These are phyloP conservation scores for Claviceps purpurea DNA, from an alignment of 2,329 filamentous ascomycete genomes.

Conservation along the genomic window DNA sequence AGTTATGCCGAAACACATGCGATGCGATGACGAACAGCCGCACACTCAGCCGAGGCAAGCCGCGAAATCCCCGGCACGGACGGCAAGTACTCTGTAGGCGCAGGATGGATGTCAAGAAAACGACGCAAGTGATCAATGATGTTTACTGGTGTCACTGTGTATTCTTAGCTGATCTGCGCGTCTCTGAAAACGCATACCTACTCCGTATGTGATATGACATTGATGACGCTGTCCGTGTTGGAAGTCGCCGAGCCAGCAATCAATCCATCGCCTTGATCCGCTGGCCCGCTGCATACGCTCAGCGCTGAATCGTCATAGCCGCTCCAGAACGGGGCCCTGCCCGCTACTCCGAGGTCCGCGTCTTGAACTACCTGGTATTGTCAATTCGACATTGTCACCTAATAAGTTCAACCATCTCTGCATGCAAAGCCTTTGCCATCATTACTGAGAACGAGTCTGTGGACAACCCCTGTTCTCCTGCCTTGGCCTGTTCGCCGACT, in stretches of 20 bases:
- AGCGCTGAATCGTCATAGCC: no score
- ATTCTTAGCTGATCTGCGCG: no score
- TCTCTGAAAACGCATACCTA: no score
- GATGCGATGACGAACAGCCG: not conserved
- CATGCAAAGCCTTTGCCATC: not conserved
- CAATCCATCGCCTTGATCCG: not conserved
- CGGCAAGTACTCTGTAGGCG: no score
- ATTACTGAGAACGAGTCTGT: not conserved
- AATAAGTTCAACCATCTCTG: not conserved
- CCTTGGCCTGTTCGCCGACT: not conserved
- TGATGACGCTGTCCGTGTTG: not conserved
- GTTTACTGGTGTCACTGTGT: no score
- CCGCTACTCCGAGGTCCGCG: no score
- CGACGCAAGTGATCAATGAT: no score
- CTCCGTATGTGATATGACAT: no score
- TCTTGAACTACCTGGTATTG: not conserved
- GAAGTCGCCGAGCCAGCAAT: not conserved
- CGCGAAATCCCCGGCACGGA: no score
- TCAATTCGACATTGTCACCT: not conserved
- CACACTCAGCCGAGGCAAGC: not conserved
- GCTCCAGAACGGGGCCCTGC: not conserved
- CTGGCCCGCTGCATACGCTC: not conserved
- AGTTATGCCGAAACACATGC: not conserved
- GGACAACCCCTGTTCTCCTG: not conserved
- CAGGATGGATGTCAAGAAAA: no score